Conservation (phyloP, 2,329 filamentous ascomycete genomes). For the Leptographium lundbergii region DNA sequence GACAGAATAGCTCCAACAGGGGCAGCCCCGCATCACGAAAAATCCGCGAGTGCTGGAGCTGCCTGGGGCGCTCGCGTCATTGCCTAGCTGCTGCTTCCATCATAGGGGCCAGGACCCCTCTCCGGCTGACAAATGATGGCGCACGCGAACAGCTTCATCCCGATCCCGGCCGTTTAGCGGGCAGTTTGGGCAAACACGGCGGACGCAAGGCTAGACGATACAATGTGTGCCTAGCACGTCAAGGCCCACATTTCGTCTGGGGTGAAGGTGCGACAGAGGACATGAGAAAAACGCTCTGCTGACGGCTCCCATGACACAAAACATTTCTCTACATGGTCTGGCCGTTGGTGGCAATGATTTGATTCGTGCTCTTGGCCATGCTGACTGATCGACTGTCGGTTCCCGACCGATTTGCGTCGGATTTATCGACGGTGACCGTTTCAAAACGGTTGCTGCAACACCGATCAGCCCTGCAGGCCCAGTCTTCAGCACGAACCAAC, state of each 20-base stretch:
- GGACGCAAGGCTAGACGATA: not conserved
- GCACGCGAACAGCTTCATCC: not conserved
- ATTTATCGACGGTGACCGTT: not conserved
- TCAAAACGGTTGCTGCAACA: not conserved
- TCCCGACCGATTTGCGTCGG: too few species aligned
- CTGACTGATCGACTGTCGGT: too few species aligned
- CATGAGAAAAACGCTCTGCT: too few species aligned
- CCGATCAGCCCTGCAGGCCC: not conserved
- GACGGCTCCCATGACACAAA: too few species aligned
- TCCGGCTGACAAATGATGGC: slow-evolving; percentile 1
- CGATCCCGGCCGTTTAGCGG: not conserved
- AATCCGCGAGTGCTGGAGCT: slow-evolving; percentile 1
- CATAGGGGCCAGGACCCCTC: not conserved
- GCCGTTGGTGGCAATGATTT: too few species aligned
- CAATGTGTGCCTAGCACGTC: not conserved
- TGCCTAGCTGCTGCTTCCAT: not conserved
- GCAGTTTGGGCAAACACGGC: not conserved
- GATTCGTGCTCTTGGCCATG: too few species aligned
- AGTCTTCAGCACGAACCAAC: not conserved
- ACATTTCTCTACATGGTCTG: too few species aligned
- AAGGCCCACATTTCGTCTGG: too few species aligned
- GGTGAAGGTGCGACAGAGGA: too few species aligned
- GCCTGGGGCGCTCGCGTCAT: not conserved
- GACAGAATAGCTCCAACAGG: not conserved
- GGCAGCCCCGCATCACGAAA: slow-evolving; percentile 10